Conservation (phyloP, 495 filamentous ascomycete species). For the Saxophila tyrrhenica region DNA sequence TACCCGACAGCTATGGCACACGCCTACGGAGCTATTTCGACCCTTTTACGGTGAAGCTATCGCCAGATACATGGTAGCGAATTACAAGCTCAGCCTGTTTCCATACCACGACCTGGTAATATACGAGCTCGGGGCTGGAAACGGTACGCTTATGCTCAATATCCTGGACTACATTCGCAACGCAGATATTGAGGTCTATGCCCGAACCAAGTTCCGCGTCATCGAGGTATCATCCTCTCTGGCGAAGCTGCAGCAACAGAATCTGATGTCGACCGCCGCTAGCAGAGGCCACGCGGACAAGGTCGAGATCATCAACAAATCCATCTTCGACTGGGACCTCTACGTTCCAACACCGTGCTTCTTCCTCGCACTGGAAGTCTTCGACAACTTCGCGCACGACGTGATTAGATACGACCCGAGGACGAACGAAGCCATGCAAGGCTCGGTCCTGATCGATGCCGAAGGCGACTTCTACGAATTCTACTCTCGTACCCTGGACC, state of each 20-base stretch:
- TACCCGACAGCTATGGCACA: conserved; percentile 93
- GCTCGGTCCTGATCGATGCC: conserved; percentile 70
- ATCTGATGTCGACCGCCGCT: conserved; percentile 51
- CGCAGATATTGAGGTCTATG: conserved; percentile 81
- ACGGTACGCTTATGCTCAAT: conserved; percentile 96
- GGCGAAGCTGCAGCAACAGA: conserved; percentile 62
- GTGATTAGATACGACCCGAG: conserved; percentile 70
- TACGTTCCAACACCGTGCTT: conserved; percentile 86
- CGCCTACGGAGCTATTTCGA: conserved; percentile 90
- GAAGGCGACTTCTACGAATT: conserved; percentile 91
- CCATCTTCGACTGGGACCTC: conserved; percentile 85
- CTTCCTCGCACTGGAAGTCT: conserved; percentile 96
- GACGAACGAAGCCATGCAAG: conserved; percentile 71
- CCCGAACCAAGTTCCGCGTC: conserved; percentile 83
- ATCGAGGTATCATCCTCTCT: conserved; percentile 85
- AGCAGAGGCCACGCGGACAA: conserved; percentile 64
- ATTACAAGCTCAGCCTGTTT: conserved; percentile 89
- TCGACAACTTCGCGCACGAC: conserved; percentile 98
- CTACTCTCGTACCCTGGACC: conserved; percentile 68
- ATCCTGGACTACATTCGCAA: conserved; percentile 93
- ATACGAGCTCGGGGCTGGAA: conserved; percentile 96
- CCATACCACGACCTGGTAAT: conserved; percentile 96
- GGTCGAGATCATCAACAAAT: conserved; percentile 87
- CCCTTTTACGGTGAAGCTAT: conserved; percentile 97
- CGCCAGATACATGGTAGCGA: conserved; percentile 81